These are phyloP conservation scores for Diplocarpon rosae DNA, from an alignment of 2,329 filamentous ascomycete species.

Conservation along the genomic window DNA sequence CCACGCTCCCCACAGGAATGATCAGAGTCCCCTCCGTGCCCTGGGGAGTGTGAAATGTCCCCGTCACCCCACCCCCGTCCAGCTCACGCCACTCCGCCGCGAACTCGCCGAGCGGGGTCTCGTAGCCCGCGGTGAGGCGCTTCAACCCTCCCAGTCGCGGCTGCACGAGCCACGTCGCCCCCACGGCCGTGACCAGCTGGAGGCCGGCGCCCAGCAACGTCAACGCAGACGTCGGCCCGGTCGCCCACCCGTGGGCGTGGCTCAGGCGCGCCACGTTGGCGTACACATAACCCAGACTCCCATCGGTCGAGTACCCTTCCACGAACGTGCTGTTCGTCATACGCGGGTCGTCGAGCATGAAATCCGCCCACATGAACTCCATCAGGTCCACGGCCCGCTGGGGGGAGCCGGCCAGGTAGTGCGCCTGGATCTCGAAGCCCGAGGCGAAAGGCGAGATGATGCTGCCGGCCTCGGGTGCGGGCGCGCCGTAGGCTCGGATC, in stretches of 20 bases:
- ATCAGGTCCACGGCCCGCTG: constrained; percentile 42
- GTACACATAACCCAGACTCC: constrained; percentile 26
- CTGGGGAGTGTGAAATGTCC: no score
- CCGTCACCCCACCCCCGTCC: no score
- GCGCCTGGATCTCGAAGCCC: constrained; percentile 35
- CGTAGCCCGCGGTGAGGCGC: constrained; percentile 30
- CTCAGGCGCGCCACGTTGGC: no score
- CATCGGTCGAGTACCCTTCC: constrained; percentile 29
- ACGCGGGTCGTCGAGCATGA: constrained; percentile 37
- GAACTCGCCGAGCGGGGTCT: constrained; percentile 29
- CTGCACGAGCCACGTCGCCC: constrained; percentile 20
- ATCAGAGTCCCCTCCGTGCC: no score
- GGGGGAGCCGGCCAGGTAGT: constrained; percentile 34
- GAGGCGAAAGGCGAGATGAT: constrained; percentile 37
- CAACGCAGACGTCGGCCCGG: no score
- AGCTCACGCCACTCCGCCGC: neutral
- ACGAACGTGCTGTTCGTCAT: constrained; percentile 30
- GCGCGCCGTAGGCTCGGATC: constrained; percentile 33
- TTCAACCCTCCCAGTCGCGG: constrained; percentile 29
- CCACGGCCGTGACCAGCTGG: no score
- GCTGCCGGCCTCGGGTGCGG: constrained; percentile 36
- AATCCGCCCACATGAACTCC: constrained; percentile 41
- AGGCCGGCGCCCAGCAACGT: no score
- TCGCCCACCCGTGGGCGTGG: no score
- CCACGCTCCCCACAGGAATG: no score